Conservation (phyloP, 768 basidiomycete genomes). For the Antrodiella citrinella region DNA sequence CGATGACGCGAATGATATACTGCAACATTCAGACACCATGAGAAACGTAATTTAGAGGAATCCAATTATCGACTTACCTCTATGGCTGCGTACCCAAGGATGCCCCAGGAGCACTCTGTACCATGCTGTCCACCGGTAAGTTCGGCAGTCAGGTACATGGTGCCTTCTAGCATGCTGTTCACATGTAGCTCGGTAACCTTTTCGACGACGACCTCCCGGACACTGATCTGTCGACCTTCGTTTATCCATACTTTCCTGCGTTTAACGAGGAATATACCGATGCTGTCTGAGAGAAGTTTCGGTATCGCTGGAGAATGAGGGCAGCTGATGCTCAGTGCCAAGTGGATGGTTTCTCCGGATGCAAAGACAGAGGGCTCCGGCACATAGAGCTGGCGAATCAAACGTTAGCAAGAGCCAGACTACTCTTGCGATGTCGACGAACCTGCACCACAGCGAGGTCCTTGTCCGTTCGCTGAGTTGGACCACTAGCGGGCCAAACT, state of each 20-base stretch:
- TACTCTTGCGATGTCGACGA: not conserved
- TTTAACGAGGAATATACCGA: slow-evolving; percentile 30
- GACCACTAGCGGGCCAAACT: not conserved
- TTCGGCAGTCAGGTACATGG: slow-evolving; percentile 24
- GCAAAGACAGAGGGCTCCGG: slow-evolving; percentile 29
- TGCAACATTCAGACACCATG: slow-evolving; percentile 10
- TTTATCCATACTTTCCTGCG: slow-evolving; percentile 25
- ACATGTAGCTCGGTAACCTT: slow-evolving; percentile 14
- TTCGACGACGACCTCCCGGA: slow-evolving; percentile 21
- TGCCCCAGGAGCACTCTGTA: slow-evolving; percentile 29
- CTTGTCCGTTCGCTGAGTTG: not conserved
- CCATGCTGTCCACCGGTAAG: slow-evolving; percentile 31
- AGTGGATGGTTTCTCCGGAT: slow-evolving; percentile 33
- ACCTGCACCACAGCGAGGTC: not conserved
- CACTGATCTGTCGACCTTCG: slow-evolving; percentile 15
- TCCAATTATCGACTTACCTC: slow-evolving; percentile 20
- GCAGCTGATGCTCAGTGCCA: slow-evolving; percentile 30
- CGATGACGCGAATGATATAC: slow-evolving; percentile 31
- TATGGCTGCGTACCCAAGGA: slow-evolving; percentile 16
- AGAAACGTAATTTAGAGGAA: slow-evolving; percentile 4
- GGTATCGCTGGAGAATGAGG: slow-evolving; percentile 30
- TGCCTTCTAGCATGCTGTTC: slow-evolving; percentile 30
- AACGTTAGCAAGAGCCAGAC: not conserved
- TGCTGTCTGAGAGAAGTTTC: slow-evolving; percentile 25
- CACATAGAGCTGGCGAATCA: slow-evolving; percentile 31